A percentile compares a stretch with the other conserved stretches of the same genome.
phyloP scores from a whole-genome alignment of 306 rosid genomes.

The Cucumis cinereus region DNA sequence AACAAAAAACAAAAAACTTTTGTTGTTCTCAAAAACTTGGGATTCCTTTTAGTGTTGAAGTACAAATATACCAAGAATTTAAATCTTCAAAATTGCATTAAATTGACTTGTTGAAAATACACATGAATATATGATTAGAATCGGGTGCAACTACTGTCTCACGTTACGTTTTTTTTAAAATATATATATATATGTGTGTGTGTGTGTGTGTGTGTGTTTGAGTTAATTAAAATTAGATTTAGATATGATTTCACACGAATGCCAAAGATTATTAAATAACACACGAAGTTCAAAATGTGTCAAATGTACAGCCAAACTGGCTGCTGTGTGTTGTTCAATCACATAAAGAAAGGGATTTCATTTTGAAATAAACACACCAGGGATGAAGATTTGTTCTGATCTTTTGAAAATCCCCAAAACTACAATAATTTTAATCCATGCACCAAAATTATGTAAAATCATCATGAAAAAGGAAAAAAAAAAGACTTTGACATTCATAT shows the following conservation, averaged over 20 bases:
- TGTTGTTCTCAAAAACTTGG: conserved; percentile 5
- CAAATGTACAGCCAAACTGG: neutral
- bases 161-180: too few species aligned
- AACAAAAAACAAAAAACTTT: neutral
- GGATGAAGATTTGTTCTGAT: neutral
- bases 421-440: neutral
- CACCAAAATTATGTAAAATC: conserved; percentile 11
- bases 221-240: too few species aligned
- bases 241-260: neutral
- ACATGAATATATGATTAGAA: too few species aligned
- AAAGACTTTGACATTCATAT: too few species aligned
- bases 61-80: neutral
- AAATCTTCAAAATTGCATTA: neutral
- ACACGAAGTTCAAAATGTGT: conserved; percentile 5
- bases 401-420: conserved; percentile 10
- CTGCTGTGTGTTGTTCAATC: conserved; percentile 7
- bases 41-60: conserved; percentile 5
- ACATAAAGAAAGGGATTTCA: neutral
- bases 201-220: too few species aligned
- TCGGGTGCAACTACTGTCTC: too few species aligned
- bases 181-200: too few species aligned
- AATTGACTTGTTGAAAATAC: too few species aligned
- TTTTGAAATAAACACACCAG: neutral
- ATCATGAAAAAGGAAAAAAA: too few species aligned
- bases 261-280: neutral